Evolutionary conservation across 2,329 filamentous ascomycete genomes (phyloP).

Genomic region (Cordyceps fumosorosea): DNA sequence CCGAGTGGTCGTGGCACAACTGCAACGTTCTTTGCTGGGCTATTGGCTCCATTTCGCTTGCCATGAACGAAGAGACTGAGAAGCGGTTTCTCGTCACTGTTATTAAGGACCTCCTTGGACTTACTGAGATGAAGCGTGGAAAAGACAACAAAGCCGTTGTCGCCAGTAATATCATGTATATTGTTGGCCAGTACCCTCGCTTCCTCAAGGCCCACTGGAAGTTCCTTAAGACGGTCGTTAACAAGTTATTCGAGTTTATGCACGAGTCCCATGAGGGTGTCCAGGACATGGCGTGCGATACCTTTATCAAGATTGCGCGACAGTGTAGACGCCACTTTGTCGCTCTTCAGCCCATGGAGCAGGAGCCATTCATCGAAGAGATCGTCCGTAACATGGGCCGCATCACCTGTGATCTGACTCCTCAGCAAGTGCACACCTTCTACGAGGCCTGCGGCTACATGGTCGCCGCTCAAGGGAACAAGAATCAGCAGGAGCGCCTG

Average conservation of each 20-base stretch:
- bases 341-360: conserved; percentile 87
- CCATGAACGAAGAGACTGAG: conserved; percentile 99
- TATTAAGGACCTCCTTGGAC: conserved; percentile 92
- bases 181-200: conserved; percentile 95
- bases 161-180: conserved; percentile 99
- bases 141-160: conserved; percentile 99
- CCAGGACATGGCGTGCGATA: conserved; percentile 99
- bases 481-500: conserved; percentile 84
- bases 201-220: conserved; percentile 99
- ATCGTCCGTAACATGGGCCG: conserved; percentile 93
- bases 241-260: conserved; percentile 99
- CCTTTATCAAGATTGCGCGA: conserved; percentile 98
- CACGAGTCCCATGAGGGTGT: conserved; percentile 99
- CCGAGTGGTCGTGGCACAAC: conserved; percentile 99
- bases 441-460: conserved; percentile 99
- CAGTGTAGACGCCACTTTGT: conserved; percentile 98
- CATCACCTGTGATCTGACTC: conserved; percentile 90
- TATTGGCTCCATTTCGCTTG: conserved; percentile 95
- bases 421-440: conserved; percentile 97
- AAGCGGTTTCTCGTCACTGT: conserved; percentile 98
- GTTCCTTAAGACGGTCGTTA: conserved; percentile 98
- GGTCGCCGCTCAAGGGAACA: conserved; percentile 96
- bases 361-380: conserved; percentile 95
- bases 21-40: conserved; percentile 99
- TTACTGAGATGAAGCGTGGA: conserved; percentile 98